These are phyloP conservation scores for Solanum tarijense DNA, from an alignment of 257 asterid genomes.

Conservation along the genomic window DNA sequence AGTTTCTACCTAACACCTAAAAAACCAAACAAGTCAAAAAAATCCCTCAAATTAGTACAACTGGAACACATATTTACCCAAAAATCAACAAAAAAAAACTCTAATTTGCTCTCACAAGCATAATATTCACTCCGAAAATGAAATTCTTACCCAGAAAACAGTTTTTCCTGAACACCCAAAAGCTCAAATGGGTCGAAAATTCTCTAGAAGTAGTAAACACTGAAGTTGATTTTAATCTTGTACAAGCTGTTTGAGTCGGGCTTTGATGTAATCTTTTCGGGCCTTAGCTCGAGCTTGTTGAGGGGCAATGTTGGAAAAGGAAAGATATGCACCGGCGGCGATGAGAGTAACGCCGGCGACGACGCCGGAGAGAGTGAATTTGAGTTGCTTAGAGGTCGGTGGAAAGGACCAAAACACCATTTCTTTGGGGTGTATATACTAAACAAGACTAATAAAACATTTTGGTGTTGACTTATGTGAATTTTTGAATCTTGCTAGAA, in stretches of 20 bases:
- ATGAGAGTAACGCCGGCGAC: constrained; percentile 27
- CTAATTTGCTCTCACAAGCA: too few species aligned
- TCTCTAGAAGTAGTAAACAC: not conserved
- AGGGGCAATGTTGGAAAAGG: constrained; percentile 37
- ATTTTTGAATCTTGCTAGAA: not conserved
- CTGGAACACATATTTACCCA: too few species aligned
- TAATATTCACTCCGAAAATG: not conserved
- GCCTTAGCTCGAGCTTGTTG: constrained; percentile 48
- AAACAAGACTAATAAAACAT: not conserved
- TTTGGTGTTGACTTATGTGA: not conserved
- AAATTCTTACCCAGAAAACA: not conserved
- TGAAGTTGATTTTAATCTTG: constrained; percentile 9
- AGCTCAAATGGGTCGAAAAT: not conserved
- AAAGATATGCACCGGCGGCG: constrained; percentile 34
- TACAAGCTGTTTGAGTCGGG: constrained; percentile 36
- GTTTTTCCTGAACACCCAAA: not conserved
- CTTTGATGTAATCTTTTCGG: constrained; percentile 35
- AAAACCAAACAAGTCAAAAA: not conserved
- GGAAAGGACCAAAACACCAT: constrained; percentile 30
- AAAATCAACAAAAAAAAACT: too few species aligned
- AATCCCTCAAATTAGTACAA: too few species aligned
- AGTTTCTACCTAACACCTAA: not conserved
- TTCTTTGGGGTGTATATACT: not conserved
- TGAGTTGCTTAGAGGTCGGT: constrained; percentile 26
- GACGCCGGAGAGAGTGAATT: constrained; percentile 30